phyloP scores from a whole-genome alignment of 1,284 basidiomycete species.

The Grifola frondosa region DNA sequence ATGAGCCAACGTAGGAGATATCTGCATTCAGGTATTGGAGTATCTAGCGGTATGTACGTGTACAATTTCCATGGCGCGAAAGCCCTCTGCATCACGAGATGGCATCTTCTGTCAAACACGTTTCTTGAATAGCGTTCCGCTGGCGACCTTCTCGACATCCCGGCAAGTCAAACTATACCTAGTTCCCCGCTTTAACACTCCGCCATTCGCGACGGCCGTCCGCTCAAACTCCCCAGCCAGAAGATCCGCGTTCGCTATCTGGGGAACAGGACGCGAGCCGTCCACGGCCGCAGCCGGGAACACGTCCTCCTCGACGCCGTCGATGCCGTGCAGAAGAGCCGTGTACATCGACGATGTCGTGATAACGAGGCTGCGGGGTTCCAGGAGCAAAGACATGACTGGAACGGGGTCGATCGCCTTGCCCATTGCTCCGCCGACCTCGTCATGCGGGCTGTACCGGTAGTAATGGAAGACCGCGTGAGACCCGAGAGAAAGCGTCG shows the following conservation, averaged over 20 bases:
- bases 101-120: no score
- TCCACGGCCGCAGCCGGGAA: conserved; percentile 28
- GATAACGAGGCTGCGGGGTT: conserved; percentile 80
- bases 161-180: conserved; percentile 88
- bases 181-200: conserved; percentile 53
- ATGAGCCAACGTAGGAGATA: no score
- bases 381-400: conserved; percentile 72
- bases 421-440: conserved; percentile 30
- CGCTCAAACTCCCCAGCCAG: conserved; percentile 42
- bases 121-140: conserved; percentile 21
- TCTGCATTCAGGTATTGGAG: no score
- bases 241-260: conserved; percentile 57
- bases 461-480: conserved; percentile 87
- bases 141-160: conserved; percentile 67
- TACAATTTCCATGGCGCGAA: no score
- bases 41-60: no score
- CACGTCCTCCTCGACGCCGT: conserved; percentile 50
- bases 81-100: no score
- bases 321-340: conserved; percentile 75
- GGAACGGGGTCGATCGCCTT: conserved; percentile 64
- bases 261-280: conserved; percentile 12
- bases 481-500: conserved; percentile 85
- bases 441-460: conserved; percentile 47
- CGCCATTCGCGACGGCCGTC: conserved; percentile 43
- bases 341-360: conserved; percentile 71